Evolutionary conservation across 805 yeast genomes (phyloP).

Genomic region (Komagataella phaffii): DNA sequence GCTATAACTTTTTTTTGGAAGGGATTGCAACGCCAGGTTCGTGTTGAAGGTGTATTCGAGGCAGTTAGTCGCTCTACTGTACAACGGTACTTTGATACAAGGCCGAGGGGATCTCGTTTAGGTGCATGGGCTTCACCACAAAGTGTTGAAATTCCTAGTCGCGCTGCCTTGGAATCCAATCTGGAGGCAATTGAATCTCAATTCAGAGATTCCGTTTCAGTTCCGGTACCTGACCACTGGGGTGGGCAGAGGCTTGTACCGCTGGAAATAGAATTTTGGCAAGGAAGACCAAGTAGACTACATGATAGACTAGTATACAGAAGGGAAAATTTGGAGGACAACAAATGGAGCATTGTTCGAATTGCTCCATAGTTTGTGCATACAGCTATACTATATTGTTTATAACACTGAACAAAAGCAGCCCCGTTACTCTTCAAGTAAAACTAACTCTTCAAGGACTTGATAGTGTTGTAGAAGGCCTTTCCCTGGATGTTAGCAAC

Average conservation of each 20-base stretch:
- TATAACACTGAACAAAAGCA: conserved; percentile 3
- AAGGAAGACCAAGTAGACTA: conserved; percentile 79
- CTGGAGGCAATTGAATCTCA: conserved; percentile 34
- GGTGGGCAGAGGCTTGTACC: conserved; percentile 90
- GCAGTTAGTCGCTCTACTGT: conserved; percentile 61
- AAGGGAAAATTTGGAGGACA: conserved; percentile 32
- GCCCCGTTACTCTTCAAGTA: conserved; percentile 6
- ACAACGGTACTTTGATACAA: conserved; percentile 64
- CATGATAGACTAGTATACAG: conserved; percentile 79
- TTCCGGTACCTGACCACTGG: conserved; percentile 92
- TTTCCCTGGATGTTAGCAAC: conserved; percentile 58
- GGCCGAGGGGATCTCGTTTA: conserved; percentile 87
- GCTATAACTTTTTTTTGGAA: conserved; percentile 90
- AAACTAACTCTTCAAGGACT: conserved; percentile 9
- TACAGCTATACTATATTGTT: conserved; percentile 3
- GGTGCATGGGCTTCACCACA: conserved; percentile 98
- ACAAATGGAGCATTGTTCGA: conserved; percentile 52
- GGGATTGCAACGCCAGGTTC: conserved; percentile 77
- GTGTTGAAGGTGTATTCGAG: conserved; percentile 81
- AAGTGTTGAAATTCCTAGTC: conserved; percentile 38
- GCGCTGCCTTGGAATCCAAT: conserved; percentile 50
- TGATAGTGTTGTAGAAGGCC: conserved; percentile 30
- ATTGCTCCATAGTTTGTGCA: conserved; percentile 41
- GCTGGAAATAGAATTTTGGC: conserved; percentile 92
- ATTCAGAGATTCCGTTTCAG: conserved; percentile 51